Conservation (phyloP, 345 rosid genomes). For the Eucalyptus decipiens region DNA sequence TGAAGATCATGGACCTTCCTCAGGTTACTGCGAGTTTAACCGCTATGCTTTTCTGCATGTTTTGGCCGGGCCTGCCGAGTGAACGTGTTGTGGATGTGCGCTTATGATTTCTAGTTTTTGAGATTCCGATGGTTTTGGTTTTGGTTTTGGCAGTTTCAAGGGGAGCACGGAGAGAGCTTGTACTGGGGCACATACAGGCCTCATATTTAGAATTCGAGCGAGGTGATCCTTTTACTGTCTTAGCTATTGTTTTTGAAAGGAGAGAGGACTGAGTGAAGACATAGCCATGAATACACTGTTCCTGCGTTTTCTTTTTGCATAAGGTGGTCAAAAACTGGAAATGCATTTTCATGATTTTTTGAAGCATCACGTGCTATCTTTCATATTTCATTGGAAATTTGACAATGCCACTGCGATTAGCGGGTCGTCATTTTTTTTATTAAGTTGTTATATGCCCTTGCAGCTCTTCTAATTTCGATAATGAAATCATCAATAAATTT, state of each 20-base stretch:
- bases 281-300: not conserved
- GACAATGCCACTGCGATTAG: not conserved
- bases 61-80: not conserved
- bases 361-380: not conserved
- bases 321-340: not conserved
- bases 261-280: not conserved
- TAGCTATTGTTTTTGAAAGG: not conserved
- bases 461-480: not conserved
- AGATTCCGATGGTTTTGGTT: not conserved
- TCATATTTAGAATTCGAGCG: slow-evolving; percentile 77
- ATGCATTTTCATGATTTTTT: not conserved
- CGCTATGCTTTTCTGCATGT: not conserved
- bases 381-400: not conserved
- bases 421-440: not conserved
- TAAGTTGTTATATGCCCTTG: not conserved
- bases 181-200: slow-evolving; percentile 95
- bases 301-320: not conserved
- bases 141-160: slow-evolving; percentile 52
- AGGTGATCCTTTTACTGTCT: slow-evolving; percentile 20
- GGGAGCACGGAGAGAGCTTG: slow-evolving; percentile 72
- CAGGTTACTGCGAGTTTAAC: slow-evolving; percentile 13
- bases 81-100: not conserved
- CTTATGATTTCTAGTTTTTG: not conserved
- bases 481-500: not conserved
- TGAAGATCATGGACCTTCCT: slow-evolving; percentile 64